Conservation (phyloP, 345 rosid species). For the Hibiscus tridactylites region DNA sequence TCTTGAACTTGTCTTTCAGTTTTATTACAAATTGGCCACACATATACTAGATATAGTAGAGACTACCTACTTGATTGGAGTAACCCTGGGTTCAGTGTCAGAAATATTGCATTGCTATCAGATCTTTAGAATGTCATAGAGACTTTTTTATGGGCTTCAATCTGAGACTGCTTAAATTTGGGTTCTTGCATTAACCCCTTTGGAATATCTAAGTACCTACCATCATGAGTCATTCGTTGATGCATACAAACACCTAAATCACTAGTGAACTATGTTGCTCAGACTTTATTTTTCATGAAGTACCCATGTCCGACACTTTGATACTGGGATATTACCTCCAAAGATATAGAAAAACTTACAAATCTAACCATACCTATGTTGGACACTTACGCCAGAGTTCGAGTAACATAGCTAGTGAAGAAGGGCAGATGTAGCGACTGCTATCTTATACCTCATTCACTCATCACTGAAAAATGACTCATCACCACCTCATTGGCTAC, state of each 20-base stretch:
- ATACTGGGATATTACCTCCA: too few relatives aligned
- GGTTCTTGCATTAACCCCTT: slow-evolving; percentile 1
- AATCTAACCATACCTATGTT: too few relatives aligned
- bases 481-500: not conserved
- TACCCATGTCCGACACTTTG: too few relatives aligned
- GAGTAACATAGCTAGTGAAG: not conserved
- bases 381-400: too few relatives aligned
- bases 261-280: not conserved
- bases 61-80: not conserved
- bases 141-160: not conserved
- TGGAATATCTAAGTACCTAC: not conserved
- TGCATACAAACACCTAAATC: not conserved
- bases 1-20: not conserved
- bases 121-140: not conserved
- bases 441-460: not conserved
- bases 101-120: not conserved
- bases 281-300: too few relatives aligned
- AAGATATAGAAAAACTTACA: too few relatives aligned
- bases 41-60: not conserved
- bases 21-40: not conserved
- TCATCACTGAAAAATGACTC: not conserved
- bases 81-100: not conserved
- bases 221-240: not conserved
- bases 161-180: not conserved
- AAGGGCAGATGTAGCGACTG: not conserved